Evolutionary conservation across 345 rosid species (phyloP).

Genomic region (Clausena lansium): DNA sequence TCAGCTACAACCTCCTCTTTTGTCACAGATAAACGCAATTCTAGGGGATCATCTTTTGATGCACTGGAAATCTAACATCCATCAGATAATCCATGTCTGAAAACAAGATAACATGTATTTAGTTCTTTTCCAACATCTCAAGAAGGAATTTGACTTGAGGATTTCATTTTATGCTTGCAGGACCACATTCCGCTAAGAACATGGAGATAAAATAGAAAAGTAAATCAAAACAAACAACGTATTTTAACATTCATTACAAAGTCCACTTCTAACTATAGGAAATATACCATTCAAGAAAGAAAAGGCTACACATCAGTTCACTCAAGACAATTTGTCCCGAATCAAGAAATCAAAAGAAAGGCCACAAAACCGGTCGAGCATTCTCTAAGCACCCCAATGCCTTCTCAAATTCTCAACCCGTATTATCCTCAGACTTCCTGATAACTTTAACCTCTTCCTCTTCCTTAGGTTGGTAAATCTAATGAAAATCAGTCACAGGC

Average conservation of each 20-base stretch:
- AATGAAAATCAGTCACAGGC: too few species aligned
- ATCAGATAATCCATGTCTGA: neutral
- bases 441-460: too few species aligned
- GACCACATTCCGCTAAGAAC: neutral
- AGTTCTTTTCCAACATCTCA: conserved; percentile 3
- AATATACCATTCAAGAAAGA: neutral
- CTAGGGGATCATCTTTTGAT: conserved; percentile 73
- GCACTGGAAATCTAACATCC: conserved; percentile 36
- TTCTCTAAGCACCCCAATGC: conserved; percentile 73
- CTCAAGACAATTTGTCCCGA: neutral
- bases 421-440: too few species aligned
- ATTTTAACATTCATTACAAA: neutral
- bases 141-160: too few species aligned
- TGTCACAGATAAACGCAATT: conserved; percentile 62
- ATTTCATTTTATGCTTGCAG: too few species aligned
- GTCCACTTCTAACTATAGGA: neutral
- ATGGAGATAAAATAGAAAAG: neutral
- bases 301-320: neutral
- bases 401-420: conserved; percentile 59
- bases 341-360: conserved; percentile 15
- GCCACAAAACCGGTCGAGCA: conserved; percentile 59
- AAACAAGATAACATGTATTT: neutral
- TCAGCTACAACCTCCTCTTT: conserved; percentile 71
- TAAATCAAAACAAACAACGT: neutral
- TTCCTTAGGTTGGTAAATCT: too few species aligned